Evolutionary conservation across 495 filamentous ascomycete genomes (phyloP), one percentile per base, ranked within the genome.

Genomic region (Letharia lupina): DNA sequence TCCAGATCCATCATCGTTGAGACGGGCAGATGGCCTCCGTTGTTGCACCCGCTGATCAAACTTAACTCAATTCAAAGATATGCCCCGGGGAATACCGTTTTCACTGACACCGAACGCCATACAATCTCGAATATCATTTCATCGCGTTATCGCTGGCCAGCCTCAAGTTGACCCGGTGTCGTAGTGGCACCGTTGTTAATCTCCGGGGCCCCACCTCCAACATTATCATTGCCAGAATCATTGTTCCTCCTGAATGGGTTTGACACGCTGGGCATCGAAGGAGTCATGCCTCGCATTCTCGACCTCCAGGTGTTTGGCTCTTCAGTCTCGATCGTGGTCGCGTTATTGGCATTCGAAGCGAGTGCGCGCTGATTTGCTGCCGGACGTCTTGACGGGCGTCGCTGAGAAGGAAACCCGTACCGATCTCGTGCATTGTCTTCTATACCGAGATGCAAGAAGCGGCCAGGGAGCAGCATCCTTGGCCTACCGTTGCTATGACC

Each of bases 401-500:
- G 69, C 50, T 63, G 67, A 50, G 37, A 39, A 35, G 72, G 65
- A 31, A 71, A 70, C 15, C 69, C 71, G 61, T 74, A 73, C 16
- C 71, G 68, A 42, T 71, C 66, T 23, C 56, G 60, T 45, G 56
- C 37, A 54, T 64, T 47, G 20, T 71, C 65, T n/a, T 68, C 66
- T 40, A 65, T 48, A 23, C 64, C 62, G 9, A 67, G 59, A 10
- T 63, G 64, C 65, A 71, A 66, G 47, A 73, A 74, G 20, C 72
- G 70, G 12, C 66, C 71, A 6, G 71, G 71, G 11, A 73, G 60
- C 28, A 72, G 45, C 65, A 71, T 73, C 39, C 71, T 68, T n/a
- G 71, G 64, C 65, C 72, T 63, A n/a, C 68, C 61, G 33, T 62
- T 58, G 15, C 70, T 61, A 66, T 70, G 72, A 16, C 71, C 68